Evolutionary conservation across 495 filamentous ascomycete genomes (phyloP).

Genomic region (Penicillium odoratum): DNA sequence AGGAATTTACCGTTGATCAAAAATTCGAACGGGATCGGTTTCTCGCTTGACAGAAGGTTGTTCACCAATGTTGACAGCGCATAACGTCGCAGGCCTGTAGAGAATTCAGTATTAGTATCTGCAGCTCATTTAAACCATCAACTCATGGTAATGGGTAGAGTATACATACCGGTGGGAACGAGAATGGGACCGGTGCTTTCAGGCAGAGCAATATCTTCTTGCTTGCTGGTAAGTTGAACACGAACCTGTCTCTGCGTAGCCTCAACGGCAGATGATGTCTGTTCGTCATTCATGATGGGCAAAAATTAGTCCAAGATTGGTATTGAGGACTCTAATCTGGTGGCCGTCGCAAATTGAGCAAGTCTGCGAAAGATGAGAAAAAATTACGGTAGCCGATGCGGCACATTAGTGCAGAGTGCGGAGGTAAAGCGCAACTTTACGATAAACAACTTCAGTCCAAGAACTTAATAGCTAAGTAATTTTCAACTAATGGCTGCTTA

Average conservation of each 20-base stretch:
- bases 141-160: conserved; percentile 7
- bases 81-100: conserved; percentile 79
- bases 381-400: conserved; percentile 50
- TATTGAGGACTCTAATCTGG: conserved; percentile 21
- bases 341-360: conserved; percentile 34
- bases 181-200: conserved; percentile 63
- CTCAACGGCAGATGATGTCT: conserved; percentile 28
- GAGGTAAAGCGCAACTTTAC: conserved; percentile 27
- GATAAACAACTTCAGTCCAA: conserved; percentile 8
- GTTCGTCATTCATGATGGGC: conserved; percentile 34
- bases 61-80: conserved; percentile 91
- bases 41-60: conserved; percentile 74
- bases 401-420: conserved; percentile 46
- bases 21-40: conserved; percentile 92
- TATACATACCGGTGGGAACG: conserved; percentile 60
- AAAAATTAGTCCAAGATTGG: conserved; percentile 14
- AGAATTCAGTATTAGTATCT: conserved; percentile 15
- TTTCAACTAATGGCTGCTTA: too few relatives aligned
- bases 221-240: conserved; percentile 58
- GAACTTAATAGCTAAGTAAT: too few relatives aligned
- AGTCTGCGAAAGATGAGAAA: conserved; percentile 36
- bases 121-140: background rate
- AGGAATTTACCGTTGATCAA: conserved; percentile 89
- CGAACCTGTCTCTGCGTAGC: conserved; percentile 54
- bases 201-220: conserved; percentile 60